Percentiles rank a stretch among this genome's conserved stretches.
Evolutionary conservation across 2,329 filamentous ascomycete genomes (phyloP).

Genomic region (Alternaria sp.): DNA sequence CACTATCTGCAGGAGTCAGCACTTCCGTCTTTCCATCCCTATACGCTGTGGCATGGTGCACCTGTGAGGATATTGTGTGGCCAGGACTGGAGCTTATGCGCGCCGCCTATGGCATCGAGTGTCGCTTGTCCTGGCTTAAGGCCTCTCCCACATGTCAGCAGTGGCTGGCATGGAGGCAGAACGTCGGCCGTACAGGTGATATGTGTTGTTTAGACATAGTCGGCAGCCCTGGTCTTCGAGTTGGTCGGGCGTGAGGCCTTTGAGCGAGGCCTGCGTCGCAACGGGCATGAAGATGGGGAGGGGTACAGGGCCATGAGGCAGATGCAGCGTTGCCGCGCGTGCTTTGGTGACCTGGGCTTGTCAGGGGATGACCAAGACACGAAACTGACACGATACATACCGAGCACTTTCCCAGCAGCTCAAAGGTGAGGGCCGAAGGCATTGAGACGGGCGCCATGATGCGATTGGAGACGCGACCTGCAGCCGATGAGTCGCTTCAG

Average conservation of each 20-base stretch:
- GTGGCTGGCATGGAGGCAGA: neutral
- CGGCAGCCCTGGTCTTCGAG: constrained; percentile 87
- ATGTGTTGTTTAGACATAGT: constrained; percentile 96
- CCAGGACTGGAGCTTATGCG: constrained; percentile 95
- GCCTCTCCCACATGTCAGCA: constrained; percentile 57
- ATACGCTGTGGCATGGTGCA: constrained; percentile 24
- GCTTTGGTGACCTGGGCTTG: constrained; percentile 82
- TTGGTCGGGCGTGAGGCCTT: constrained; percentile 91
- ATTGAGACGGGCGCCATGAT: constrained; percentile 43
- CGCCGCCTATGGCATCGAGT: constrained; percentile 85
- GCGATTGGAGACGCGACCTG: neutral
- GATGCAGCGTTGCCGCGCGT: constrained; percentile 82
- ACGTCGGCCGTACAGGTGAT: constrained; percentile 68
- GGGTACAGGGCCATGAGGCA: constrained; percentile 90
- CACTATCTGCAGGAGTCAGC: constrained; percentile 52
- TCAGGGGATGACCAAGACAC: constrained; percentile 2
- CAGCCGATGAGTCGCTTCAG: neutral
- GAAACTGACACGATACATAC: constrained; percentile 19
- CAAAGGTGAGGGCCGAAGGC: constrained; percentile 47
- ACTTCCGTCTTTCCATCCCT: neutral
- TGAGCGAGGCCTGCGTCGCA: constrained; percentile 93
- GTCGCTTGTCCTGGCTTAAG: constrained; percentile 92
- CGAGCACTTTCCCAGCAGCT: constrained; percentile 49
- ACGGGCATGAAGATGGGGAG: constrained; percentile 99
- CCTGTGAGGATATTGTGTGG: constrained; percentile 89